Evolutionary conservation across 805 yeast genomes (phyloP).

Genomic region (Starmerella vaccinii): DNA sequence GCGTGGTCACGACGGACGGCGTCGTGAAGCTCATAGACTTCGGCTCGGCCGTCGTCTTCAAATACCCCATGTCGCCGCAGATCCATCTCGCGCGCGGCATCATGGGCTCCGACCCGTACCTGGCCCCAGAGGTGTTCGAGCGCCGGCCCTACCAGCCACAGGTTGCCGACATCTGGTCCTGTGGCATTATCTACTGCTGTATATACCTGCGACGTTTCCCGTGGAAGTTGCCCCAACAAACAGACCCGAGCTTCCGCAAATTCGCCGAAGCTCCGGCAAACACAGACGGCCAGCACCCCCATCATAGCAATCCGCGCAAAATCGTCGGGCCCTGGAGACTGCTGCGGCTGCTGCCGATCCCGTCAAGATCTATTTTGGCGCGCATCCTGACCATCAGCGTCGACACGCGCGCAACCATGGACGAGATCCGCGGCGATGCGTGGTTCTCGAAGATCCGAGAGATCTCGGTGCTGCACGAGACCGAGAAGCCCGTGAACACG

Average conservation of each 20-base stretch:
- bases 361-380: conserved; percentile 50
- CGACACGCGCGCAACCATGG: conserved; percentile 46
- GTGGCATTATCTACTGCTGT: conserved; percentile 86
- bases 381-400: conserved; percentile 58
- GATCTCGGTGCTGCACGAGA: conserved; percentile 16
- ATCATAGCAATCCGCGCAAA: conserved; percentile 25
- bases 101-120: conserved; percentile 91
- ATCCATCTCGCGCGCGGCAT: conserved; percentile 67
- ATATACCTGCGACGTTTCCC: conserved; percentile 82
- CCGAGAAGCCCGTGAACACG: not conserved
- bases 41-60: conserved; percentile 82
- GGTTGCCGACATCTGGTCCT: conserved; percentile 84
- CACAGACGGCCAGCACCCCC: conserved; percentile 25
- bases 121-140: conserved; percentile 81
- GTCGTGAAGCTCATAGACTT: conserved; percentile 81
- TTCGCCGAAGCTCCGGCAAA: conserved; percentile 34
- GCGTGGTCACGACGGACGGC: conserved; percentile 70
- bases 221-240: conserved; percentile 81
- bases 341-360: conserved; percentile 58
- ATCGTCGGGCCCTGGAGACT: conserved; percentile 63
- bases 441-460: conserved; percentile 49
- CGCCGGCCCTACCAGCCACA: conserved; percentile 65
- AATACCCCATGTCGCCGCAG: conserved; percentile 48
- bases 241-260: conserved; percentile 64
- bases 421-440: conserved; percentile 44